phyloP scores from a whole-genome alignment of 2,329 filamentous ascomycete genomes.

The Talaromyces sp. region DNA sequence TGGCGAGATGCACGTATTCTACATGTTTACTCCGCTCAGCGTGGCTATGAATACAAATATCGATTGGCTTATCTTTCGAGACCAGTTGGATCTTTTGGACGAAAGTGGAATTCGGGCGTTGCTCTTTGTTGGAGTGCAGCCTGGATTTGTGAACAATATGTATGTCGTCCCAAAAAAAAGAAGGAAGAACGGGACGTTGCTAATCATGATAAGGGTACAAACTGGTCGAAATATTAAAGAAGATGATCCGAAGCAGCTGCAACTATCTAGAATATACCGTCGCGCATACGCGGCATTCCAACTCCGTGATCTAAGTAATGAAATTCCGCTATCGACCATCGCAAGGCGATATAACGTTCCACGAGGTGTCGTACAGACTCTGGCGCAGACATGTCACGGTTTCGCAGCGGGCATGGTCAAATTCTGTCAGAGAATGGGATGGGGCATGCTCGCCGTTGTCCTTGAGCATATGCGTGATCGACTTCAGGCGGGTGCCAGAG shows the following conservation, averaged over 20 bases:
- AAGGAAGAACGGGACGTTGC: not conserved
- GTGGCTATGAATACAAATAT: conserved; percentile 47
- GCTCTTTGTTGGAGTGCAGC: conserved; percentile 65
- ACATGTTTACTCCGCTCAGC: conserved; percentile 72
- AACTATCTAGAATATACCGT: conserved; percentile 62
- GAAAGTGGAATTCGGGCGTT: conserved; percentile 69
- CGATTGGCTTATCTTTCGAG: conserved; percentile 70
- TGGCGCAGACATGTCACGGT: conserved; percentile 71
- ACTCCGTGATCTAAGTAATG: conserved; percentile 74
- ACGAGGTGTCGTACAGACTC: conserved; percentile 66
- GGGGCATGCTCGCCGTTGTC: conserved; percentile 68
- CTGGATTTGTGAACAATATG: conserved; percentile 64
- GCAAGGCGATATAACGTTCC: conserved; percentile 68
- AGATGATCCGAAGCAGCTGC: conserved; percentile 58
- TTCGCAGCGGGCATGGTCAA: conserved; percentile 77
- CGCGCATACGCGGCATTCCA: conserved; percentile 74
- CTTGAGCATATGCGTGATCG: conserved; percentile 74
- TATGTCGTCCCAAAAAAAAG: conserved; percentile 35
- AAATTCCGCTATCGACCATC: conserved; percentile 66
- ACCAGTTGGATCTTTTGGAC: conserved; percentile 67
- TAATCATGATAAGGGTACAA: conserved; percentile 54
- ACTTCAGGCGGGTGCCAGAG: conserved; percentile 66
- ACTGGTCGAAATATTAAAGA: conserved; percentile 62
- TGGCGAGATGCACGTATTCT: conserved; percentile 75
- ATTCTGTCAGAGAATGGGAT: conserved; percentile 74